phyloP scores from a whole-genome alignment of 192 early-diverging fungal genomes.

The Coemansia sp. region DNA sequence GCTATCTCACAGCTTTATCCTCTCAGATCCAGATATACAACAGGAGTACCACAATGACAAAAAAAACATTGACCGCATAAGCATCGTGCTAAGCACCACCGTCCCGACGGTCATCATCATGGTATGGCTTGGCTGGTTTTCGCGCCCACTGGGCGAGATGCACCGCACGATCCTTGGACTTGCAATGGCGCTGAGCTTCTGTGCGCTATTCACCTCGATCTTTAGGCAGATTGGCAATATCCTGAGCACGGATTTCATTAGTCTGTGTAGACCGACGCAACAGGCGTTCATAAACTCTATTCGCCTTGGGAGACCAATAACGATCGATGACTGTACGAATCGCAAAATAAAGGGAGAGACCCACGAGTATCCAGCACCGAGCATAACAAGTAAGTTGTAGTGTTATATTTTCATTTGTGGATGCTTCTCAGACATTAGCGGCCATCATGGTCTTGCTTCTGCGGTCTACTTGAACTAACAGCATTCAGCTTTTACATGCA shows the following conservation, averaged over 20 bases:
- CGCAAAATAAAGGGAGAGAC: slow-evolving; percentile 5
- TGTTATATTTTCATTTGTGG: not conserved
- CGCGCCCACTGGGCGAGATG: slow-evolving; percentile 20
- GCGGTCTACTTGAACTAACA: no score
- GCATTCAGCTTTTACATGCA: not conserved
- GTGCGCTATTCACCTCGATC: slow-evolving; percentile 26
- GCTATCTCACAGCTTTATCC: slow-evolving; percentile 9
- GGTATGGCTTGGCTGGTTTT: slow-evolving; percentile 38
- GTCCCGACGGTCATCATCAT: slow-evolving; percentile 30
- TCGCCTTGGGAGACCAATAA: slow-evolving; percentile 18
- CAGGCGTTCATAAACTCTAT: slow-evolving; percentile 19
- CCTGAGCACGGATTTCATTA: slow-evolving; percentile 28
- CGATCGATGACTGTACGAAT: slow-evolving; percentile 25
- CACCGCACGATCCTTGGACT: slow-evolving; percentile 34
- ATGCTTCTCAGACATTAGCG: no score
- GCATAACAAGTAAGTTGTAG: slow-evolving; percentile 21
- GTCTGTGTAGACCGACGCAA: slow-evolving; percentile 20
- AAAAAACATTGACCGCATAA: slow-evolving; percentile 24
- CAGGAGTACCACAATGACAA: slow-evolving; percentile 19
- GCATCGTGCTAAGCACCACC: slow-evolving; percentile 33
- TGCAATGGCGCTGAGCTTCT: slow-evolving; percentile 41
- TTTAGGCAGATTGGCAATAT: slow-evolving; percentile 22
- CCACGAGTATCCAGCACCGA: slow-evolving; percentile 21
- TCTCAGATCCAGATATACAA: slow-evolving; percentile 38
- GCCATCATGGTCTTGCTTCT: no score